Evolutionary conservation across 257 asterid genomes (phyloP).

Genomic region (Euphrasia confusa): DNA sequence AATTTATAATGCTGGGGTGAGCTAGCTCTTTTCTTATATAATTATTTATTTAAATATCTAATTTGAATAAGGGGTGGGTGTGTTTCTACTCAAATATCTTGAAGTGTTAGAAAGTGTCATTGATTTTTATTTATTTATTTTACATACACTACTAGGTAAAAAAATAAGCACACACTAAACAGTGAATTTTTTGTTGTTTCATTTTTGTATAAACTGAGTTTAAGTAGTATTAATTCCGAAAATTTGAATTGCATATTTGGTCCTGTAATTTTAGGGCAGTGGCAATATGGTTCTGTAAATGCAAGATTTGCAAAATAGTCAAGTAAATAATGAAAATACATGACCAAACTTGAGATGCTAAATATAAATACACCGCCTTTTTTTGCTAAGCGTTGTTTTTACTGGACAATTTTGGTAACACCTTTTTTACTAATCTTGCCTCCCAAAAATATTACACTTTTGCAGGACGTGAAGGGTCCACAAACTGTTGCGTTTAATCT

Average conservation of each 20-base stretch:
- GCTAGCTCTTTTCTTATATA: conserved; percentile 17
- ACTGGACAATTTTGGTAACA: background rate
- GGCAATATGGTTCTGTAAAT: background rate
- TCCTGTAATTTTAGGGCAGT: background rate
- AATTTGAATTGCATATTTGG: background rate
- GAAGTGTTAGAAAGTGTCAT: too few relatives aligned
- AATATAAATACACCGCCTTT: too few relatives aligned
- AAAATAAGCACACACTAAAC: too few relatives aligned
- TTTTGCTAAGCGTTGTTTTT: background rate
- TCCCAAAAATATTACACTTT: background rate
- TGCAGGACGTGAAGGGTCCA: conserved; percentile 96
- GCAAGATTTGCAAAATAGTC: background rate
- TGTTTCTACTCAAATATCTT: too few relatives aligned
- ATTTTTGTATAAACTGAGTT: background rate
- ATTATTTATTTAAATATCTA: background rate
- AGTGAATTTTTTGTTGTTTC: too few relatives aligned
- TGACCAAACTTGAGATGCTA: background rate
- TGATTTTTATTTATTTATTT: too few relatives aligned
- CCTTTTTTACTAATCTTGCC: background rate
- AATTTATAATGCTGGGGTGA: conserved; percentile 86
- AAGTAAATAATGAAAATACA: background rate
- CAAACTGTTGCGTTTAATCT: conserved; percentile 98
- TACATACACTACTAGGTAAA: too few relatives aligned
- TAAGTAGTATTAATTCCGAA: background rate
- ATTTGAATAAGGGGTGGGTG: background rate